Evolutionary conservation across 768 basidiomycete species (phyloP), one percentile per base, ranked within the genome.

Genomic region (Tephrocybe sp.): DNA sequence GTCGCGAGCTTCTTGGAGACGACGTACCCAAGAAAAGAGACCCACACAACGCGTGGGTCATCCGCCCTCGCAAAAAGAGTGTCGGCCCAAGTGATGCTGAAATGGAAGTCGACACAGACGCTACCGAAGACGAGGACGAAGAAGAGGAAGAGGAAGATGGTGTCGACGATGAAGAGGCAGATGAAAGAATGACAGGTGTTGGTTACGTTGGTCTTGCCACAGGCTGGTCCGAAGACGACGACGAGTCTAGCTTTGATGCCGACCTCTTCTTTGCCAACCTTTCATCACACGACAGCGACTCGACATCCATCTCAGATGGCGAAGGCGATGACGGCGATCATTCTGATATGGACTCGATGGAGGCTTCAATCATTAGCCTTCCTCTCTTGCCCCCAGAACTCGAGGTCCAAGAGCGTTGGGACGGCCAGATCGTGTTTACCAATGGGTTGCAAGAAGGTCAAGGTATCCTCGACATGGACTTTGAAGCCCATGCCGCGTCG

Each of bases 221-320:
- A 1, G 83, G 86, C 38, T 92, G 88, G 89, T 85, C 85, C 35
- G 85, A 62, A 12, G 61, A 87, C 16, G 86, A 84, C 51, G 88
- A 84, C 55, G 89, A 89, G 63, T 85, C 83, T 2, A 81, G 77
- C 53, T 88, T 89, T 59, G 90, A 92, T 58, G 90, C 90, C 9
- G 89, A 92, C 54, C 65, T 92, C 0, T 92, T 92, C 70, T 92
- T 92, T 60, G 82, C 85, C 49, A 86, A 89, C 61, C 78, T 92
- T 36, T 82, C 83, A 60, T 66, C 76, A 1, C 78, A 75, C 17
- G 77, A 71, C 47, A 64, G 62, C 32, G 46, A 53, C 41, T 63
- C 61, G n/a, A 61, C 55, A 59, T 58, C 60, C 26, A 59, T 62
- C 8, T 61, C 63, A n/a, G 56, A 53, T 19, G 60, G 56, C 38